Evolutionary conservation across 192 early-diverging fungal species (phyloP).

Genomic region (Backusella macrospora): DNA sequence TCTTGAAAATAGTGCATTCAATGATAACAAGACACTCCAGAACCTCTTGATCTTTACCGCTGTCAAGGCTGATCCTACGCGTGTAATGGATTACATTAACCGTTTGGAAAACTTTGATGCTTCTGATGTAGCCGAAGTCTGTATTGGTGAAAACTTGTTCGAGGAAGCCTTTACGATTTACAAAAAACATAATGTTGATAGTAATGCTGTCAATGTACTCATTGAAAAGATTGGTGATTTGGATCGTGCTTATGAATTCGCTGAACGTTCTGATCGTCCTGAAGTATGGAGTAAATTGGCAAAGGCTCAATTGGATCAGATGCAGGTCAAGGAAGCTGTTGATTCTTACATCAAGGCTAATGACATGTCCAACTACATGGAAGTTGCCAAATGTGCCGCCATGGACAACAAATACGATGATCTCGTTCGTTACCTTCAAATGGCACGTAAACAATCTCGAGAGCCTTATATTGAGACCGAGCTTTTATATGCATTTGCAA

Average conservation of each 20-base stretch:
- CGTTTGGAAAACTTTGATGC: conserved; percentile 96
- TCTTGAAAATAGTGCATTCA: conserved; percentile 89
- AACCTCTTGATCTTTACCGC: conserved; percentile 98
- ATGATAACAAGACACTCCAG: conserved; percentile 95
- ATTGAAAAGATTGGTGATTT: conserved; percentile 91
- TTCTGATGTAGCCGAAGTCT: conserved; percentile 96
- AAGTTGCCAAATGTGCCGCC: conserved; percentile 83
- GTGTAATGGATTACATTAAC: conserved; percentile 95
- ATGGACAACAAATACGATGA: conserved; percentile 92
- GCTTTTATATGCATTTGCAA: conserved; percentile 94
- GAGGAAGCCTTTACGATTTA: conserved; percentile 98
- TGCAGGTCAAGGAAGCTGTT: conserved; percentile 94
- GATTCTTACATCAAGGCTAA: conserved; percentile 96
- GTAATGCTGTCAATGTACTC: conserved; percentile 87
- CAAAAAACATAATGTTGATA: conserved; percentile 91
- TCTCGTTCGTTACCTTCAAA: conserved; percentile 88
- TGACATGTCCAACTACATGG: conserved; percentile 85
- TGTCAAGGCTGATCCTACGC: conserved; percentile 89
- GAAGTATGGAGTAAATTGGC: conserved; percentile 96
- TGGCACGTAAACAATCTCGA: conserved; percentile 92
- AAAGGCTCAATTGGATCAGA: conserved; percentile 89
- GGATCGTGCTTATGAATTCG: conserved; percentile 95
- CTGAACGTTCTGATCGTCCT: conserved; percentile 86
- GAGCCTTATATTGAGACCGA: conserved; percentile 97
- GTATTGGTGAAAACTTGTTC: conserved; percentile 82